Evolutionary conservation across 768 basidiomycete genomes (phyloP).

Genomic region (Boletus huronensis): DNA sequence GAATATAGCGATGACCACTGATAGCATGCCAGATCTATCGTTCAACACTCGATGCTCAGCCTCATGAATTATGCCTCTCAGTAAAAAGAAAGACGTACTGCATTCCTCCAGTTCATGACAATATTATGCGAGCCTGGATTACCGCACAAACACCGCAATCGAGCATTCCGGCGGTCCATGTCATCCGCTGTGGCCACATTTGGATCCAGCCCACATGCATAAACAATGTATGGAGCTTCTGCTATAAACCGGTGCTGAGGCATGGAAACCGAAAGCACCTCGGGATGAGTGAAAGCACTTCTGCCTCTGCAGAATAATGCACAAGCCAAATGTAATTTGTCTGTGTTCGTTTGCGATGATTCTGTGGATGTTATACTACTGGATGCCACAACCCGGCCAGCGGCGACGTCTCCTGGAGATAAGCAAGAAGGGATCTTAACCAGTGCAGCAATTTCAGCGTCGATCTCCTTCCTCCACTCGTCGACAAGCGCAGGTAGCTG

Average conservation of each 20-base stretch:
- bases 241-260: no score
- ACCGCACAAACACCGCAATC: neutral
- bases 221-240: neutral
- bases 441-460: slow-evolving; percentile 4
- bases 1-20: no score
- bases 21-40: neutral
- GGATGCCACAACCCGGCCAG: neutral
- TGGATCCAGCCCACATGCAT: neutral
- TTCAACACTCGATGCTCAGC: neutral
- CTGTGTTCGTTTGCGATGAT: neutral
- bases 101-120: neutral
- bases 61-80: neutral
- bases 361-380: neutral
- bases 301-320: neutral
- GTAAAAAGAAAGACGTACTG: neutral
- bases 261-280: neutral
- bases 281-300: neutral
- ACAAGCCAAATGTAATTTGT: slow-evolving; percentile 9
- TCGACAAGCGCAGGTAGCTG: slow-evolving; percentile 3
- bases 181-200: neutral
- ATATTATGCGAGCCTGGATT: neutral
- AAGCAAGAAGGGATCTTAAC: slow-evolving; percentile 2
- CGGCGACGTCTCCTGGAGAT: neutral
- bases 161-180: neutral
- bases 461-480: slow-evolving; percentile 6